A percentile compares a stretch with the other conserved stretches of the same genome.
Conservation (phyloP, 805 yeast genomes). For the Metschnikowia arizonensis region DNA sequence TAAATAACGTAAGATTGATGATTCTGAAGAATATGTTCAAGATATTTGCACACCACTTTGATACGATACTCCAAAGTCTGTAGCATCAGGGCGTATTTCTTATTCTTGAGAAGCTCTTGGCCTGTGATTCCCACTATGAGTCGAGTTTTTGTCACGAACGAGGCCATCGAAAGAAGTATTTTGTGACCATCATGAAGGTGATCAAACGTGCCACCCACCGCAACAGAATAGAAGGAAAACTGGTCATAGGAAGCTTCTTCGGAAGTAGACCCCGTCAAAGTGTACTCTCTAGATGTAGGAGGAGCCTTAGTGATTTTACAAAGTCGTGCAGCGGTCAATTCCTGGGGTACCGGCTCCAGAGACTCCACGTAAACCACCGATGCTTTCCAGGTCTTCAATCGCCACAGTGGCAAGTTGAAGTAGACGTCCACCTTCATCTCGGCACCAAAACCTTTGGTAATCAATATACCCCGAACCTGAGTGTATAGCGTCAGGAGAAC, state of each 20-base stretch:
- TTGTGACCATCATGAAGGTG: constrained; percentile 96
- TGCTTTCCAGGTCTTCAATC: not conserved
- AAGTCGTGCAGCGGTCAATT: not conserved
- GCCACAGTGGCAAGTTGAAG: constrained; percentile 1
- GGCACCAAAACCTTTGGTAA: not conserved
- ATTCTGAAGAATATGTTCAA: constrained; percentile 45
- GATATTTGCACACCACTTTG: constrained; percentile 43
- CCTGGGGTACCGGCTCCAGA: not conserved
- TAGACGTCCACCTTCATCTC: not conserved
- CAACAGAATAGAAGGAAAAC: constrained; percentile 23
- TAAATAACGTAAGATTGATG: constrained; percentile 45
- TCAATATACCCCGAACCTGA: constrained; percentile 10
- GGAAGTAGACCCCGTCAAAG: too few species aligned
- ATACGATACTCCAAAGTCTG: constrained; percentile 56
- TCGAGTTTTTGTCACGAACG: constrained; percentile 49
- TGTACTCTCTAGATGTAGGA: too few species aligned
- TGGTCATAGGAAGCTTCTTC: not conserved
- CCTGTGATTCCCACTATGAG: constrained; percentile 86
- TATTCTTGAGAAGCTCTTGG: constrained; percentile 63
- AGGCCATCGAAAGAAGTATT: constrained; percentile 69
- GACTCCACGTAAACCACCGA: not conserved
- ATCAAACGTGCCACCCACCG: constrained; percentile 96
- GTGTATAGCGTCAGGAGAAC: constrained; percentile 30
- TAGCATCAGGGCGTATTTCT: constrained; percentile 63
- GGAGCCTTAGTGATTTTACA: not conserved